Percentiles rank a stretch among this genome's conserved stretches.
Evolutionary conservation across 768 basidiomycete genomes (phyloP).

Genomic region (Mycena albidolilacea): DNA sequence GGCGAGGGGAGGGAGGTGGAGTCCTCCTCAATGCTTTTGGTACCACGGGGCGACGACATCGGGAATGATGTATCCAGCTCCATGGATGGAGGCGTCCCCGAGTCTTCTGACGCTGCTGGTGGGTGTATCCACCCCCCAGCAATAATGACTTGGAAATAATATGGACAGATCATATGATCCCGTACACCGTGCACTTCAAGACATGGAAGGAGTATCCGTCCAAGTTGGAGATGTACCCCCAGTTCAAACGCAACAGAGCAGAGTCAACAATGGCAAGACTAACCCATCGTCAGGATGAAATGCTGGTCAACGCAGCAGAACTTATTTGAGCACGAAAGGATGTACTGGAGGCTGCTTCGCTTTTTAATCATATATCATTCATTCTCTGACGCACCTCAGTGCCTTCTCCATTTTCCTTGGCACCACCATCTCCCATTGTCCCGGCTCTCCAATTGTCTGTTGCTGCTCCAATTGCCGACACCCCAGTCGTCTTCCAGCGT

Average conservation of each 20-base stretch:
- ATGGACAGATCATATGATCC: conserved; percentile 29
- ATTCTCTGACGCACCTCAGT: not conserved
- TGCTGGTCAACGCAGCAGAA: conserved; percentile 98
- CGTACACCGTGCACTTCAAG: conserved; percentile 28
- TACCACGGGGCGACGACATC: too few relatives aligned
- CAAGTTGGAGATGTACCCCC: conserved; percentile 7
- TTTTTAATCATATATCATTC: conserved; percentile 31
- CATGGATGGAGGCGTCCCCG: too few relatives aligned
- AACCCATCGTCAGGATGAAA: conserved; percentile 82
- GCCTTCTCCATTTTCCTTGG: not conserved
- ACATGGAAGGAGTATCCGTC: conserved; percentile 24
- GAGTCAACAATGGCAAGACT: conserved; percentile 42
- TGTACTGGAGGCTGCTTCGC: conserved; percentile 24
- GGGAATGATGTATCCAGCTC: too few relatives aligned
- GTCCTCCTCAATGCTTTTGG: too few relatives aligned
- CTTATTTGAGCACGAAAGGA: conserved; percentile 74
- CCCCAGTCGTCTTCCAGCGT: too few relatives aligned
- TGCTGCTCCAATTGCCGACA: too few relatives aligned
- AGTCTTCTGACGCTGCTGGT: too few relatives aligned
- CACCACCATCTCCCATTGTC: too few relatives aligned
- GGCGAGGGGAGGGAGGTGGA: too few relatives aligned
- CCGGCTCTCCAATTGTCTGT: too few relatives aligned
- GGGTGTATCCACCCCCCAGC: too few relatives aligned
- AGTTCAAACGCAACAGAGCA: conserved; percentile 26
- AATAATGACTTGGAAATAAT: not conserved